Conservation (phyloP, 2,329 filamentous ascomycete species). For the Xylaria sp. region DNA sequence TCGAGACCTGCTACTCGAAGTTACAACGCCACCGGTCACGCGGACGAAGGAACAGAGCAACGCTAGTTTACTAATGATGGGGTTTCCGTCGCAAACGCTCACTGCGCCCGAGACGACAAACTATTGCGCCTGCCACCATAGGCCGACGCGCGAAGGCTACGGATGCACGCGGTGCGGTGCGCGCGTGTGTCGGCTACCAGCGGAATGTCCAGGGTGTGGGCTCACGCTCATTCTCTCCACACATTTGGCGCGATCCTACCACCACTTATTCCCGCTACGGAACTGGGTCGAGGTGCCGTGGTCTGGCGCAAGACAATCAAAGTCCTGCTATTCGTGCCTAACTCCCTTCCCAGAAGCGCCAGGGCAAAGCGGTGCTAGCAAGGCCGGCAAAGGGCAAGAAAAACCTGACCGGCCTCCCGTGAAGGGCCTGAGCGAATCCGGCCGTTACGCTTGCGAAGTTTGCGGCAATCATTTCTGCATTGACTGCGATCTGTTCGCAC, state of each 20-base stretch:
- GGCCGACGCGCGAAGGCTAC: constrained; percentile 85
- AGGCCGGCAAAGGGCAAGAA: constrained; percentile 37
- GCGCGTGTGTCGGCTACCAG: constrained; percentile 90
- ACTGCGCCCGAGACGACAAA: constrained; percentile 73
- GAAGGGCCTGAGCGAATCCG: constrained; percentile 83
- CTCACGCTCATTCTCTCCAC: constrained; percentile 95
- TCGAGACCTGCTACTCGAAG: constrained; percentile 85
- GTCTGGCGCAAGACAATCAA: constrained; percentile 71
- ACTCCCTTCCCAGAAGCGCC: constrained; percentile 71
- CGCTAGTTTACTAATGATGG: constrained; percentile 90
- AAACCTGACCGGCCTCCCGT: constrained; percentile 41
- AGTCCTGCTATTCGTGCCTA: constrained; percentile 82
- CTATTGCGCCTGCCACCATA: constrained; percentile 91
- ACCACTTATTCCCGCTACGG: constrained; percentile 88
- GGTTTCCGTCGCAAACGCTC: constrained; percentile 88
- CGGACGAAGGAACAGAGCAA: constrained; percentile 69
- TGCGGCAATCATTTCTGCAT: constrained; percentile 96
- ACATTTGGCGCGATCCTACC: constrained; percentile 90
- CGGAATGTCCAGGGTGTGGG: constrained; percentile 90
- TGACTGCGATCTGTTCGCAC: constrained; percentile 95
- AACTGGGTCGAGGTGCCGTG: constrained; percentile 94
- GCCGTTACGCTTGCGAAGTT: constrained; percentile 88
- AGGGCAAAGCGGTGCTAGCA: constrained; percentile 40
- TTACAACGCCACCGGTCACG: constrained; percentile 89
- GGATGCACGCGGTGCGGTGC: constrained; percentile 87